These are phyloP conservation scores for Polygonum aviculare DNA, from an alignment of 148 eudicot species.

Conservation along the genomic window DNA sequence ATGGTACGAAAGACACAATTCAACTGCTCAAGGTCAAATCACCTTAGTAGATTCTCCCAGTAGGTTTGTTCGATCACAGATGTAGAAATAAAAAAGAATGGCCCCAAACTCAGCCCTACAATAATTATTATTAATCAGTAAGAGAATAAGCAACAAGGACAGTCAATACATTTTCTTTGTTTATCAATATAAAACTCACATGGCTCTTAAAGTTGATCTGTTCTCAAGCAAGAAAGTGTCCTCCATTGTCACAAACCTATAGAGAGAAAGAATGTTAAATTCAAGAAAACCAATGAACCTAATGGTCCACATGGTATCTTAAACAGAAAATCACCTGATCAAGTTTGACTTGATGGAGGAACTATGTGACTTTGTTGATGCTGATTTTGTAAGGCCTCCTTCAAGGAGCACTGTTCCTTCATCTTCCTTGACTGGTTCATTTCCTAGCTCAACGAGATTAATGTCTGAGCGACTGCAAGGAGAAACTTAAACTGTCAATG, in stretches of 20 bases:
- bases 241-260: constrained; percentile 88
- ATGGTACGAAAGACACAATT: not conserved
- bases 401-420: constrained; percentile 75
- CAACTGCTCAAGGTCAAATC: constrained; percentile 1
- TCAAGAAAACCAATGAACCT: not conserved
- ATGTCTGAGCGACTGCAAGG: constrained; percentile 74
- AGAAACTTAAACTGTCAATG: constrained; percentile 16
- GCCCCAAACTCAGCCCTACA: constrained; percentile 76
- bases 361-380: constrained; percentile 42
- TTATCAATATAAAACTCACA: constrained; percentile 38
- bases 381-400: constrained; percentile 82
- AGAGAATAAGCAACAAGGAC: not conserved
- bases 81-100: constrained; percentile 62
- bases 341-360: constrained; percentile 61
- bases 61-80: constrained; percentile 78
- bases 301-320: constrained; percentile 8
- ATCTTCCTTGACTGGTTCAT: constrained; percentile 62
- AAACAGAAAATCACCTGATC: constrained; percentile 46
- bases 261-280: not conserved
- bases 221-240: constrained; percentile 80
- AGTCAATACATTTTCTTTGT: not conserved
- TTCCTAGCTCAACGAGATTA: constrained; percentile 76
- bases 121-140: constrained; percentile 6
- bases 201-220: constrained; percentile 74
- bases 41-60: constrained; percentile 81